Base-by-base conservation (phyloP, 2,329 filamentous ascomycete genomes). In the Xylaria sp. region DNA sequence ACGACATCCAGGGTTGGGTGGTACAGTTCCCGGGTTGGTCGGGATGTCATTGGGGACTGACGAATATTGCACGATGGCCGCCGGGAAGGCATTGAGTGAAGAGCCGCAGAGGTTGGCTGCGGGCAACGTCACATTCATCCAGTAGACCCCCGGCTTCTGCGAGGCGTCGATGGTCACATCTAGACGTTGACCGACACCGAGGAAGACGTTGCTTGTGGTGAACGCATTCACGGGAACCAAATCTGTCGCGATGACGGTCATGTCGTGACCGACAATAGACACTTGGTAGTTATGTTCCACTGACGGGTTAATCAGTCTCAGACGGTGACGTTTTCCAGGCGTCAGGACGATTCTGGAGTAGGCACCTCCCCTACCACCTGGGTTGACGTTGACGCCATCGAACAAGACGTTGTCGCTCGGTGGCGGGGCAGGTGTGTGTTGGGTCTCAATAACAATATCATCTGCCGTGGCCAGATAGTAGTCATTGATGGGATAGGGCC, bases 171-270 rank as follows among this genome's bases (percentile, higher is more conserved):
- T 81, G 42, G 84, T 79, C 54, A 86, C 79, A 68, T 86, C 83
- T 57, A 79, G 75, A 7, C 86, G 78, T 75, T 78, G 81, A 48
- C 78, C 82, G 68, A 87, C 81, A 50, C 81, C 85, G n/a, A 89
- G 78, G 55, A 82, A 84, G 53, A 89, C 78, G 24, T 81, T 78
- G 5, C 82, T 77, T 0, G 83, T 84, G 3, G 78, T 79, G 73
- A 85, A 86, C 0, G 88, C 83, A 67, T 82, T 76, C 50, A 88
- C 78, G 1, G 85, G 82, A 2, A 88, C 85, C 47, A 87, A 84
- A 73, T 89, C 87, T 53, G 81, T 82, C 11, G 83, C 80, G 59
- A 89, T 84, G 42, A 89, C 83, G 0, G 81, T 85, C 68, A 89
- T 78, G 11, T 78, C 79, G 74, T 89, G 86, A 32, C 81, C 81